Base-by-base conservation (phyloP, 169 alveolate species). In the Plasmodium coatneyi region DNA sequence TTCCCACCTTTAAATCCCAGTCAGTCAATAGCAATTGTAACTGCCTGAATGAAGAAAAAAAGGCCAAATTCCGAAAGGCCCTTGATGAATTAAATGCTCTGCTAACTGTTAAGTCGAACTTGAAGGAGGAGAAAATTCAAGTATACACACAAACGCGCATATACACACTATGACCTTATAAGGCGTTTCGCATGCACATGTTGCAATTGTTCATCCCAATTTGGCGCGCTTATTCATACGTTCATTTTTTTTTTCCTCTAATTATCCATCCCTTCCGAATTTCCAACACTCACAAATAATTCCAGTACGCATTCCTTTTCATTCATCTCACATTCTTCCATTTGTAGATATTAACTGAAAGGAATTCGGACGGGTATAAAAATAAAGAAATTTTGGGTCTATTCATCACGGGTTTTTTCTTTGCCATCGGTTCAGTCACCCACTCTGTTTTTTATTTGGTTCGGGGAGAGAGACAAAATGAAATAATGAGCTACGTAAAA, bases 331-430 rank as follows among this genome's bases (percentile, higher is more conserved):
- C 78, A 84, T 84, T 72, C 83, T 16, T n/a, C 25, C 36, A 30
- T 87, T 87, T 87, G 80, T 79, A 87, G 93, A 87, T 87, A 87
- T 79, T 87, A 87, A 78, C 83, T 56, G 86, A 87, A 87, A 78
- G 78, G 14, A 78, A 71, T 60, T 78, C 93, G 14, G 66, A 87
- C n/a, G 49, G 71, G 22, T 87, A 87, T 87, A 87, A 39, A 76
- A 71, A 87, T 87, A 87, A 79, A 78, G 93, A 87, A 76, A 52
- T 87, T 16, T 9, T 87, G 16, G 93, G 89, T 46, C 80, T 87
- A 87, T 87, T 87, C 80, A 10, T 87, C 70, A 79, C 93, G 16
- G 93, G 93, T 22, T 87, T 87, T 71, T 87, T 87, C 80, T 78
- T 87, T 79, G 89, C 93, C 16, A 60, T 87, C 43, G 93, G 80